Conservation (phyloP, 768 basidiomycete genomes). For the Tulasnella sp. region DNA sequence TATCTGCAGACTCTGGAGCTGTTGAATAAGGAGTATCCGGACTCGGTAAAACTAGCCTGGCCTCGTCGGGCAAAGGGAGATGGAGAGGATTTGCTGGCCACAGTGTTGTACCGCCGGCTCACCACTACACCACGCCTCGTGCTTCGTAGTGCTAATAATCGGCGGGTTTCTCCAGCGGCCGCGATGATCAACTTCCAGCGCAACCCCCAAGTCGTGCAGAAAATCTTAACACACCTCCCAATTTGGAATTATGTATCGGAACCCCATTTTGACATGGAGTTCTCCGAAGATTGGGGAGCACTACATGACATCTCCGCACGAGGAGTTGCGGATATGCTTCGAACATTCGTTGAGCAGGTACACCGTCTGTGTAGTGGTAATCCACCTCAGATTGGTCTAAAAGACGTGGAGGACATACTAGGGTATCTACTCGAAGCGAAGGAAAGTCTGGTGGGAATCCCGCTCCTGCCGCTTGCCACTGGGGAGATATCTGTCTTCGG, state of each 20-base stretch:
- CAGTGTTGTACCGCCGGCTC: not conserved
- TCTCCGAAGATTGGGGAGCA: not conserved
- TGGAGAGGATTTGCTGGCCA: not conserved
- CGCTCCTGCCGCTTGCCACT: constrained; percentile 7
- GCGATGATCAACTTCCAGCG: not conserved
- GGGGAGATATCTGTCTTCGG: not conserved
- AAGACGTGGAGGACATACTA: not conserved
- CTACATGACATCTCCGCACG: not conserved
- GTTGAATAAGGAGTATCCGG: not conserved
- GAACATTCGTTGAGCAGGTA: not conserved
- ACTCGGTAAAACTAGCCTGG: not conserved
- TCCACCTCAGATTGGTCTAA: not conserved
- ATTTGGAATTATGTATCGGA: not conserved
- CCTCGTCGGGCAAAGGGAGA: not conserved
- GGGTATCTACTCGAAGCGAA: not conserved
- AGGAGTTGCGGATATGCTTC: not conserved
- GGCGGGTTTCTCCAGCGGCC: not conserved
- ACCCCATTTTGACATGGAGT: not conserved
- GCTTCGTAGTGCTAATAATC: not conserved
- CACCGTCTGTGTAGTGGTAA: not conserved
- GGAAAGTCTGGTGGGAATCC: not conserved
- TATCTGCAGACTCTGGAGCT: constrained; percentile 2
- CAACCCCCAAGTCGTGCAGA: not conserved
- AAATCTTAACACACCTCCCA: not conserved
- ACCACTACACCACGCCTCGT: not conserved